Percentiles rank a stretch among this genome's conserved stretches.
Conservation (phyloP, 2,329 filamentous ascomycete genomes). For the Hirsutella minnesotensis region DNA sequence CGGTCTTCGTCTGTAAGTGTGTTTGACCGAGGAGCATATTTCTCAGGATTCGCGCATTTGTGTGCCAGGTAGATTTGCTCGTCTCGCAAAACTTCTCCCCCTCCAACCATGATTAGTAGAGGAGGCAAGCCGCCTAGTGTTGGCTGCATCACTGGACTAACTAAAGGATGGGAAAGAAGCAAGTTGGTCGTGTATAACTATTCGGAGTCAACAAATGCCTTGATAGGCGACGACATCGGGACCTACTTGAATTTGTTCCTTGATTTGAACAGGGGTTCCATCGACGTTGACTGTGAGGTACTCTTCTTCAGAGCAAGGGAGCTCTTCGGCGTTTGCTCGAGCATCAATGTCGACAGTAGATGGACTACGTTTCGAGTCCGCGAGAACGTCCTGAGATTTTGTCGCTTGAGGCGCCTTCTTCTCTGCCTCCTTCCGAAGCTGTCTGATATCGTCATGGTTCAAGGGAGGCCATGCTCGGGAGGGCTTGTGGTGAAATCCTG, state of each 20-base stretch:
- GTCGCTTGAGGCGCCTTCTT: slow-evolving; percentile 17
- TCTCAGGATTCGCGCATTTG: slow-evolving; percentile 75
- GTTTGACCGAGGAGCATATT: slow-evolving; percentile 58
- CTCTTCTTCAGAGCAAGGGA: slow-evolving; percentile 15
- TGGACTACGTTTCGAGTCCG: too few species aligned
- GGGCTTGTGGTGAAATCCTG: slow-evolving; percentile 84
- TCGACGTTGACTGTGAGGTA: slow-evolving; percentile 57
- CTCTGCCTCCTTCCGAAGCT: slow-evolving; percentile 38
- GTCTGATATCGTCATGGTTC: slow-evolving; percentile 59
- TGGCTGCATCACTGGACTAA: slow-evolving; percentile 80
- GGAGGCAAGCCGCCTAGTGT: slow-evolving; percentile 85
- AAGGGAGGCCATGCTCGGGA: slow-evolving; percentile 89
- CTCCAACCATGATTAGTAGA: slow-evolving; percentile 73
- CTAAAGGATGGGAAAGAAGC: slow-evolving; percentile 73
- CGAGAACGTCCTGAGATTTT: slow-evolving; percentile 9
- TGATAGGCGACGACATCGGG: neutral
- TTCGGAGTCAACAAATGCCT: slow-evolving; percentile 1
- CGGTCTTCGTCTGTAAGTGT: slow-evolving; percentile 52
- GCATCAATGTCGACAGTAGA: too few species aligned
- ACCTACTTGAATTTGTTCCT: slow-evolving; percentile 79
- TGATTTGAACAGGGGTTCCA: slow-evolving; percentile 59
- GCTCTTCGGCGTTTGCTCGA: slow-evolving; percentile 16
- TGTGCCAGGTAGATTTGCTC: slow-evolving; percentile 94
- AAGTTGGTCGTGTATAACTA: slow-evolving; percentile 72
- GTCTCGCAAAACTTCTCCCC: slow-evolving; percentile 79